Base-by-base conservation (phyloP, 164 flowering plant species). In the Berberis vulgaris region DNA sequence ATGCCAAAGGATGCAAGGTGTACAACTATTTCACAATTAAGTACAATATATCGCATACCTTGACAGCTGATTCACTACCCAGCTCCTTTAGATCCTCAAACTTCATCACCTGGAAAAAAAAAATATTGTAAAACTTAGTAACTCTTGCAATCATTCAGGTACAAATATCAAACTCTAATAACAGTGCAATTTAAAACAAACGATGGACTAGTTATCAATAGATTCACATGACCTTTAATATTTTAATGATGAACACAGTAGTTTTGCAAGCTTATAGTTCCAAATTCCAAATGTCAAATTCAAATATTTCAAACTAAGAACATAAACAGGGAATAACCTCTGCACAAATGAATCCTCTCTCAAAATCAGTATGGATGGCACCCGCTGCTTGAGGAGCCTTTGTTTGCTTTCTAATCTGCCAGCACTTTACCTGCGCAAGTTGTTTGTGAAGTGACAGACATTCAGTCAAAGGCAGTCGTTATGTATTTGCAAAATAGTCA, bases 301-400 rank as follows among this genome's bases (percentile, higher is more conserved):
- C 26, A 26, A 26, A 26, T 26, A 26, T 26, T 26, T 26, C 26
- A 26, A 26, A 26, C 26, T 26, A 9, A 1, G 12, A 5, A 9
- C 2, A n/a, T 10, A 52, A 52, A 7, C 2, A 6, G 3, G n/a
- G n/a, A 7, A 52, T 52, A 11, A 89, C 97, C 96, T 89, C 97
- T 64, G 97, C 97, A 79, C 97, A 95, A 40, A 95, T 95, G 71
- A 95, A 95, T 45, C 99, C 99, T 74, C 78, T 85, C 80, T 95
- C 99, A 75, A 95, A 95, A 79, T 95, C 99, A 59, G 96, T 67
- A 79, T 95, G 99, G 67, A 95, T 95, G 64, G 96, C 65, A 69
- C 99, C 99, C 12, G 99, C 99, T 74, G 99, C 99, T 75, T 95
- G 99, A 74, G 99, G 99, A 75, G 99, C 99, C 80, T 95, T 95